These are phyloP conservation scores for Berberis vulgaris DNA, from an alignment of 164 flowering plant species.

Conservation along the genomic window DNA sequence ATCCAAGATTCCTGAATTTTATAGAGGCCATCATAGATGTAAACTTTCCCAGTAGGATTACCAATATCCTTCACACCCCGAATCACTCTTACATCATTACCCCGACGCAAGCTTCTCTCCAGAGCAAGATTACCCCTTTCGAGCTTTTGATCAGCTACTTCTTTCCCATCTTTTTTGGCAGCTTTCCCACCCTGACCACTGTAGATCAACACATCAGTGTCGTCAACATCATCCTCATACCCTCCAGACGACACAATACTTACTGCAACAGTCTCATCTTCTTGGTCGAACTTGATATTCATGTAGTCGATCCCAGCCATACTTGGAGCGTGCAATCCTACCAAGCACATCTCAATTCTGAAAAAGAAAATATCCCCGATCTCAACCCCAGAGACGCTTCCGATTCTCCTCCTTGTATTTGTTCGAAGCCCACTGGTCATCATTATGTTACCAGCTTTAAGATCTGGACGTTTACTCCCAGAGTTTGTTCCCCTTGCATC, in stretches of 20 bases:
- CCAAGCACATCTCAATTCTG: constrained; percentile 44
- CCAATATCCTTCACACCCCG: constrained; percentile 34
- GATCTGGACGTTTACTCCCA: constrained; percentile 32
- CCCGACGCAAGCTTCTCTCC: constrained; percentile 37
- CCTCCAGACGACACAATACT: constrained; percentile 56
- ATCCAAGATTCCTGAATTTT: constrained; percentile 43
- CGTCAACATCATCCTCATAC: constrained; percentile 41
- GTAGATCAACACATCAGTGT: constrained; percentile 36
- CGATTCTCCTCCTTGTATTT: constrained; percentile 34
- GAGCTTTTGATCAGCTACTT: constrained; percentile 40
- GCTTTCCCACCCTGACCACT: constrained; percentile 52
- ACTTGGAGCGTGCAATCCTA: constrained; percentile 44
- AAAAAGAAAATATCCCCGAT: constrained; percentile 53
- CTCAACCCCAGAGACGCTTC: constrained; percentile 47
- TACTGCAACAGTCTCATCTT: constrained; percentile 40
- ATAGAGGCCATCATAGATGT: constrained; percentile 54
- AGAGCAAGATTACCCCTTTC: constrained; percentile 60
- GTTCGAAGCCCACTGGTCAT: constrained; percentile 30
- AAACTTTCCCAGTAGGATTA: constrained; percentile 24
- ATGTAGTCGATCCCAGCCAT: constrained; percentile 59
- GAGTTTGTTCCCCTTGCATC: constrained; percentile 21
- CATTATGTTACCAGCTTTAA: constrained; percentile 29
- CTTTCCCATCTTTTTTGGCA: constrained; percentile 17
- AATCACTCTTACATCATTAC: constrained; percentile 42
- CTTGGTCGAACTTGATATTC: constrained; percentile 19